phyloP scores from a whole-genome alignment of 2,329 filamentous ascomycete species.

The Ilyonectria robusta region DNA sequence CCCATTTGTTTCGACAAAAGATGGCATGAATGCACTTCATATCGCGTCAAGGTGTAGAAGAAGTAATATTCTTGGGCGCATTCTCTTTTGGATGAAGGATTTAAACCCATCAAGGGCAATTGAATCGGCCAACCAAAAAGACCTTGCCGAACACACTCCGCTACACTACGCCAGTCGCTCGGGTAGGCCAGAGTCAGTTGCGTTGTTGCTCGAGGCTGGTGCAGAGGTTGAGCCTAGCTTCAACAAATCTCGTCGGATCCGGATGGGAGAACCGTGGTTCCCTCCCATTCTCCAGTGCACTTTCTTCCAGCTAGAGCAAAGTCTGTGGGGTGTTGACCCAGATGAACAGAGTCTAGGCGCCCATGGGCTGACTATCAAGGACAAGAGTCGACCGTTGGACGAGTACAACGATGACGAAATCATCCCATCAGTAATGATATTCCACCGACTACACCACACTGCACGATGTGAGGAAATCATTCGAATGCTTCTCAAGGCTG shows the following conservation, averaged over 20 bases:
- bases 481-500: conserved; percentile 26
- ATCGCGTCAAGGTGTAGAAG: conserved; percentile 36
- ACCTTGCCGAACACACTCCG: conserved; percentile 31
- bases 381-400: background rate
- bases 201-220: conserved; percentile 33
- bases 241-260: background rate
- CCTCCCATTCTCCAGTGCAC: conserved; percentile 39
- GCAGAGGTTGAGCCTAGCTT: conserved; percentile 28
- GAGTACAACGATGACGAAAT: background rate
- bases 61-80: conserved; percentile 29
- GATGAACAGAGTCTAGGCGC: background rate
- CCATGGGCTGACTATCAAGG: background rate
- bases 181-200: conserved; percentile 29
- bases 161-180: conserved; percentile 40
- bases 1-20: conserved; percentile 29
- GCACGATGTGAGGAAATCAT: conserved; percentile 34
- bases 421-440: background rate
- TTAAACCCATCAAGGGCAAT: background rate
- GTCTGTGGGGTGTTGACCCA: conserved; percentile 21
- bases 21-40: conserved; percentile 36
- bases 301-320: conserved; percentile 31
- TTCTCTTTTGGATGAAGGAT: conserved; percentile 32
- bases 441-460: conserved; percentile 11
- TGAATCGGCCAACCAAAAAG: conserved; percentile 28
- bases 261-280: conserved; percentile 25